phyloP scores from a whole-genome alignment of 2,329 filamentous ascomycete genomes.

The Capronia epimyces region DNA sequence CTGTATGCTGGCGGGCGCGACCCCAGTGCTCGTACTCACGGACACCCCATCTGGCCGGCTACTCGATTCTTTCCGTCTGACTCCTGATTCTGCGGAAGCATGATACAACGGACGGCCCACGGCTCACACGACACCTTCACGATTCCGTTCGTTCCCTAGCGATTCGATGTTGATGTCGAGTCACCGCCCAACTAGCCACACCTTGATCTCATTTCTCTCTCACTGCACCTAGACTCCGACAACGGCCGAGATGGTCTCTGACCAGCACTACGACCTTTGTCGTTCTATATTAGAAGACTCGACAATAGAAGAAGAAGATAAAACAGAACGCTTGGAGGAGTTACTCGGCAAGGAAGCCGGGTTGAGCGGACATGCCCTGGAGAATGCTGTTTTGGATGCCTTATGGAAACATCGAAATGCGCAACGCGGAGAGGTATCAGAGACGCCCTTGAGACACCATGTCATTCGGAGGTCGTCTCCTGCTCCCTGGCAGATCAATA shows the following conservation, averaged over 20 bases:
- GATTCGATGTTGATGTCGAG: slow-evolving; percentile 14
- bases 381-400: slow-evolving; percentile 84
- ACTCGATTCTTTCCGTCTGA: background rate
- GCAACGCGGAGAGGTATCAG: slow-evolving; percentile 53
- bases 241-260: slow-evolving; percentile 67
- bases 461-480: slow-evolving; percentile 87
- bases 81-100: background rate
- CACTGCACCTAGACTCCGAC: slow-evolving; percentile 6
- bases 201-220: background rate
- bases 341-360: slow-evolving; percentile 73
- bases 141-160: background rate
- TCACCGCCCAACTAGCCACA: background rate
- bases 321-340: slow-evolving; percentile 84
- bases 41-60: background rate
- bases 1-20: background rate
- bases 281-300: slow-evolving; percentile 80
- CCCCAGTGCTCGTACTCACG: background rate
- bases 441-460: slow-evolving; percentile 79
- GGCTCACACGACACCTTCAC: background rate
- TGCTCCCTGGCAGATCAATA: slow-evolving; percentile 78
- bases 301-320: slow-evolving; percentile 84
- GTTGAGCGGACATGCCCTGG: slow-evolving; percentile 69
- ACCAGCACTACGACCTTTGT: slow-evolving; percentile 87
- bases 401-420: slow-evolving; percentile 65
- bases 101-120: background rate